phyloP scores from a whole-genome alignment of 352 stramenopile species.

The Globisporangium yorkense region DNA sequence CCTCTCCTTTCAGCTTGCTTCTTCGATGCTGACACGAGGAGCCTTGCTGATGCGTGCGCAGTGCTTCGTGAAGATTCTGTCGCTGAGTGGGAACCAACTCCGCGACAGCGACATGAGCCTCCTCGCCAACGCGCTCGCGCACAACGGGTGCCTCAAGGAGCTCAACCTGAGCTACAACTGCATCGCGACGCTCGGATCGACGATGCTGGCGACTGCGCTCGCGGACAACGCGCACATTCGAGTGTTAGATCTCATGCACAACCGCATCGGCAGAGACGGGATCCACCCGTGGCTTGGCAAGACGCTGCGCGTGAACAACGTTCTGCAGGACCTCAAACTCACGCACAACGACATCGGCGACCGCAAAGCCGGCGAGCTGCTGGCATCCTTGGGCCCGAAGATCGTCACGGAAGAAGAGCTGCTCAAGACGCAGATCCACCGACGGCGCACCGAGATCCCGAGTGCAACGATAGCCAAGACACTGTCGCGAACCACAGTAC shows the following conservation, averaged over 20 bases:
- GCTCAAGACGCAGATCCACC: conserved; percentile 43
- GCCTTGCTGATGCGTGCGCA: conserved; percentile 6
- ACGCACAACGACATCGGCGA: conserved; percentile 68
- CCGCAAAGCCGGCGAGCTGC: conserved; percentile 40
- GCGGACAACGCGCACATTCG: conserved; percentile 30
- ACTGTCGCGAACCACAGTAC: neutral
- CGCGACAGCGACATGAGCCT: conserved; percentile 44
- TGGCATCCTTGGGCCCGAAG: conserved; percentile 37
- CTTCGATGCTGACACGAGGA: too few species aligned
- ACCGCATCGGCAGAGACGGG: conserved; percentile 52
- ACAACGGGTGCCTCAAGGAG: conserved; percentile 42
- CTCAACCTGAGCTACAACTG: conserved; percentile 73
- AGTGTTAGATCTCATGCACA: conserved; percentile 62
- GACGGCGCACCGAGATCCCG: conserved; percentile 17
- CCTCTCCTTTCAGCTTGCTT: too few species aligned
- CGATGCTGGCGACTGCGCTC: conserved; percentile 44
- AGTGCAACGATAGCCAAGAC: conserved; percentile 7
- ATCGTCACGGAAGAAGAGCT: conserved; percentile 38
- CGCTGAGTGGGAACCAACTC: conserved; percentile 63
- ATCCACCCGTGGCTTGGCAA: conserved; percentile 56
- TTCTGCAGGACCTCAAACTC: conserved; percentile 48
- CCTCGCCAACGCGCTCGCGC: conserved; percentile 41
- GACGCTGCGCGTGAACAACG: conserved; percentile 41
- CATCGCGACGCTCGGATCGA: conserved; percentile 45
- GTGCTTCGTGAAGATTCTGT: conserved; percentile 51